phyloP scores from a whole-genome alignment of 2,329 filamentous ascomycete genomes.

The Diaporthe sp. region DNA sequence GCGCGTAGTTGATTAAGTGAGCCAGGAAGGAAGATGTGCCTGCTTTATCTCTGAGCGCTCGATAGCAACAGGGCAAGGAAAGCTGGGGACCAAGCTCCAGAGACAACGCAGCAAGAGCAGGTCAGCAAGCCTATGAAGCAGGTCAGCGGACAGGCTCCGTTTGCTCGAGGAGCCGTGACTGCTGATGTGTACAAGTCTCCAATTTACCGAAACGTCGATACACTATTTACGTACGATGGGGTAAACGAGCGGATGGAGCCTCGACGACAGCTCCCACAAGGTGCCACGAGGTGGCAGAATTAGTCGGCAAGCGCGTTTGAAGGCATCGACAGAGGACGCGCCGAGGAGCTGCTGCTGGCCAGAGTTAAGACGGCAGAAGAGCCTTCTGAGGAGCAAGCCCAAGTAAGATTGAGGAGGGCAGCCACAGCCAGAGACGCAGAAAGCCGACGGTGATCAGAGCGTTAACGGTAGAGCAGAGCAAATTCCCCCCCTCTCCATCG shows the following conservation, averaged over 20 bases:
- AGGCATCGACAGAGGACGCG: constrained; percentile 16
- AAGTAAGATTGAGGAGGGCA: constrained; percentile 2
- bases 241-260: constrained; percentile 26
- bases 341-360: not conserved
- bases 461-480: constrained; percentile 21
- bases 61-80: not conserved
- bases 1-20: constrained; percentile 13
- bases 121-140: constrained; percentile 20
- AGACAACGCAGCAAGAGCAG: constrained; percentile 19
- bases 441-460: constrained; percentile 15
- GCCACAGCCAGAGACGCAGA: constrained; percentile 2
- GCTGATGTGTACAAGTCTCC: constrained; percentile 30
- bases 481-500: constrained; percentile 32
- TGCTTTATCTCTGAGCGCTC: not conserved
- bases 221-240: constrained; percentile 30
- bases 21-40: not conserved
- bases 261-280: constrained; percentile 21
- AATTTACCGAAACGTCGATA: constrained; percentile 29
- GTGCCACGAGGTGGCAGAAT: constrained; percentile 6
- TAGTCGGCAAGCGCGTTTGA: constrained; percentile 26
- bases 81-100: not conserved
- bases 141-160: constrained; percentile 19
- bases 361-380: not conserved
- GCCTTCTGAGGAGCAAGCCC: not conserved
- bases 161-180: constrained; percentile 19